phyloP scores from a whole-genome alignment of 768 basidiomycete genomes.

The Tylopilus sp. region DNA sequence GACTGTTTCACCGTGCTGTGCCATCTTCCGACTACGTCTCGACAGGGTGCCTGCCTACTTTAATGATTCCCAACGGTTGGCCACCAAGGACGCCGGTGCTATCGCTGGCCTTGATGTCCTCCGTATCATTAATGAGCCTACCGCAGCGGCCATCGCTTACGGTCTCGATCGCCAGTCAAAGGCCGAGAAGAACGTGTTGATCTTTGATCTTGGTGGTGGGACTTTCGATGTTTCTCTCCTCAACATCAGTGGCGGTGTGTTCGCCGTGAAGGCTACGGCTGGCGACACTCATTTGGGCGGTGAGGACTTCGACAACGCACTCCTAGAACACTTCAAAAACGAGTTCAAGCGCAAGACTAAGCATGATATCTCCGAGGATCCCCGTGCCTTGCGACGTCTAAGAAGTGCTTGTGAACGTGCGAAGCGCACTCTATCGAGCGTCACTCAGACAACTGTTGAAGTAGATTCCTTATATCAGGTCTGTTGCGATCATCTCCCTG shows the following conservation, averaged over 20 bases:
- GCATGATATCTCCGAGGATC: conserved; percentile 94
- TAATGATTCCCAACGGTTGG: conserved; percentile 99
- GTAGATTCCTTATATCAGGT: conserved; percentile 98
- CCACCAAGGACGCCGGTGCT: conserved; percentile 98
- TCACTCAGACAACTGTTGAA: conserved; percentile 98
- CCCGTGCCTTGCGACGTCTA: conserved; percentile 94
- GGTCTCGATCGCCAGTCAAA: conserved; percentile 95
- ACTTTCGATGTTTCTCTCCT: conserved; percentile 99
- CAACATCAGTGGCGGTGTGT: conserved; percentile 97
- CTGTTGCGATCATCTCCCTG: conserved; percentile 15
- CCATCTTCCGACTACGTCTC: conserved; percentile 1
- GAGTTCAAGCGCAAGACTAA: conserved; percentile 99
- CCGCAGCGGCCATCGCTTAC: conserved; percentile 98
- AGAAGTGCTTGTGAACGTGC: conserved; percentile 99
- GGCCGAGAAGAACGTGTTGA: conserved; percentile 96
- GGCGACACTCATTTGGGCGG: conserved; percentile 99
- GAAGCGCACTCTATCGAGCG: conserved; percentile 97
- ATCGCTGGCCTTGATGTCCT: conserved; percentile 98
- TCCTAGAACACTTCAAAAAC: conserved; percentile 98
- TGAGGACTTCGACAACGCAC: conserved; percentile 99
- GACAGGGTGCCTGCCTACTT: conserved; percentile 94
- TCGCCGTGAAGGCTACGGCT: conserved; percentile 98
- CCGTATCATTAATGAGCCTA: conserved; percentile 99
- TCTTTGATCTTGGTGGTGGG: conserved; percentile 99
- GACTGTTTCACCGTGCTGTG: neutral